Evolutionary conservation across 164 flowering plant species (phyloP), one percentile per base, ranked within the genome.

Genomic region (Echeveria elegans): DNA sequence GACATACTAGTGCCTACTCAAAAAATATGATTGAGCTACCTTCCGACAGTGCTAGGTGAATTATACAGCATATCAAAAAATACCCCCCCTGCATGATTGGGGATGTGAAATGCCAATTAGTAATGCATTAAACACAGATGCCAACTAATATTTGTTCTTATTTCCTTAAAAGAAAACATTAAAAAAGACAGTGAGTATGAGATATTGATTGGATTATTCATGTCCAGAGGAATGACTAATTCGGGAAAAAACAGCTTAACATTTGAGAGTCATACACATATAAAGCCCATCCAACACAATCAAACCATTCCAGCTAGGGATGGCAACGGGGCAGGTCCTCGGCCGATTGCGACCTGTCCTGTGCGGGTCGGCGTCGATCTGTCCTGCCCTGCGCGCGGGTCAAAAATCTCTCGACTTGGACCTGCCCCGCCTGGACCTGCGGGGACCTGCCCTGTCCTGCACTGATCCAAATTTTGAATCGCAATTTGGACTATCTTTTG

Each of bases 31-130:
- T 0, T 26, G 36, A 14, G 37, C 40, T 77, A 94, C 97, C 98
- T 94, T 97, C 56, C 94, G 86, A 66, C 77, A 6, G 98, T 94
- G 69, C 88, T 92, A 19, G 95, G 78, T 56, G 97, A 70, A 81
- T 94, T 94, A 70, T 94, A 94, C 73, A 81, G 80, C 93, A 85
- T 64, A 94, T 89, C 71, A 90, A 76, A 56, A 78, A 80, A 21
- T 89, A 80, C 53, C 90, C 98, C 45, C 76, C 79, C 98, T 94
- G 98, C 87, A 83, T 6, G 26, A 71, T 62, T 41, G 31, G 18
- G 24, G 24, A 53, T 2, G 59, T 53, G 30, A 24, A 24, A 24
- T 24, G 30, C 11, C 23, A 3, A 12, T 23, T 53, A 53, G 29
- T n/a, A 10, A 53, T 53, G 4, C 30, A 23, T 14, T 24, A 53